Conservation (phyloP, 2,329 filamentous ascomycete species). For the Fusarium liriodendri region DNA sequence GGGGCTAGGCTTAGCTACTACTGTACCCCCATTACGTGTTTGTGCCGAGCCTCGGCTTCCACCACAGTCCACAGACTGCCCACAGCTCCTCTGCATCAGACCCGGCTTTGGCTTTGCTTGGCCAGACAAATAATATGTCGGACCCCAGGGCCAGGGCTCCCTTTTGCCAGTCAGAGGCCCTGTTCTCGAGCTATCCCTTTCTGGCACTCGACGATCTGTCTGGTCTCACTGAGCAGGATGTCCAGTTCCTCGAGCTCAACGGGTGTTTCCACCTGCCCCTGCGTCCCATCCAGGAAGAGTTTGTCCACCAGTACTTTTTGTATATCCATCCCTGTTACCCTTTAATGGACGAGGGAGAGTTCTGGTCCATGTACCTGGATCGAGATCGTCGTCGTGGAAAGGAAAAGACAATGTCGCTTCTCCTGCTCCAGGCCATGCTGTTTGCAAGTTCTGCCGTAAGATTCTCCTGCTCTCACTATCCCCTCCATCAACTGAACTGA, state of each 20-base stretch:
- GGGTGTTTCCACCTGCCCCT: constrained; percentile 9
- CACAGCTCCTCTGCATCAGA: not conserved
- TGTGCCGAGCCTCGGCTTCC: not conserved
- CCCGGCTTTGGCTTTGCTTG: not conserved
- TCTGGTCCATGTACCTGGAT: constrained; percentile 29
- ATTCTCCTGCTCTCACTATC: accelerated
- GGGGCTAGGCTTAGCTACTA: not conserved
- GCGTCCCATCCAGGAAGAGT: constrained; percentile 6
- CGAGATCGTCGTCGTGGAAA: not conserved
- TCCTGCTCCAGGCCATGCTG: constrained; percentile 21
- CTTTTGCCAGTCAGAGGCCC: constrained; percentile 8
- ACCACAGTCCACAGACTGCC: not conserved
- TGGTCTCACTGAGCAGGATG: constrained; percentile 3
- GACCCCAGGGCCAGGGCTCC: not conserved
- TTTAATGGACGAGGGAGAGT: constrained; percentile 21
- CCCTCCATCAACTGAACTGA: not conserved
- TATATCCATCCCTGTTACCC: constrained; percentile 32
- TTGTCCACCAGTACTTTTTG: constrained; percentile 9
- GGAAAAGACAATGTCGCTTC: constrained; percentile 10
- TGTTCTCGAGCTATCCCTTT: constrained; percentile 4
- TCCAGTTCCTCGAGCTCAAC: constrained; percentile 13
- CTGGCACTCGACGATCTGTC: not conserved
- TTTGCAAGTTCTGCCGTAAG: constrained; percentile 32
- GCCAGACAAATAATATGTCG: not conserved
- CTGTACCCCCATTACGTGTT: not conserved